Base-by-base conservation (phyloP, 768 basidiomycete genomes). In the Udeniomyces megalosporus region DNA sequence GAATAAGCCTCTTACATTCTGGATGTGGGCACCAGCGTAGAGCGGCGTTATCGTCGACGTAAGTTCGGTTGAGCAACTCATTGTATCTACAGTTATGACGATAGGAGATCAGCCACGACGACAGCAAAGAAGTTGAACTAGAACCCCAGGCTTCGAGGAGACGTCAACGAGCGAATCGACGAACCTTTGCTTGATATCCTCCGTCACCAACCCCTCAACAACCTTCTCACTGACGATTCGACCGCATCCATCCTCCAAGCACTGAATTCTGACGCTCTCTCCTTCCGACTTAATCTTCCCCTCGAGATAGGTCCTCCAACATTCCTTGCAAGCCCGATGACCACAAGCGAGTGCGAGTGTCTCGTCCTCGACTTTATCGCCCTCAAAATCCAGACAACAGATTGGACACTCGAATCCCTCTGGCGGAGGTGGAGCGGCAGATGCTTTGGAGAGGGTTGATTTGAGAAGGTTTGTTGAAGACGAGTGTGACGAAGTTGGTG, bases 1-100 rank as follows among this genome's bases (percentile, higher is more conserved):
- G n/a, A 44, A n/a, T 26, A 17, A 11, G 38, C 8, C 38, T 17
- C 10, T 42, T 31, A 78, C 95, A 99, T 44, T 83, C 81, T 0
- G 93, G 92, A 68, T 88, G 90, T 3, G 95, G 95, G 72, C 95
- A 99, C 78, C 87, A 99, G 73, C 88, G 85, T 70, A 97, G 80
- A 60, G 80, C 82, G 32, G 82, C 75, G 73, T 84, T 84, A 70
- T 86, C 87, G 22, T 80, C 81, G 20, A 99, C 95, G 73, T 86
- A 97, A 74, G 93, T 82, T 58, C 91, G 84, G 54, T 88, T 82
- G 54, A 93, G 78, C 34, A 99, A 81, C 69, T 89, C 88, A 66
- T 86, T 82, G 77, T 89, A 92, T 54, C 90, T 85, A 38, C 22
- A 11, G 38, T 22, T 56, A n/a, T n/a, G n/a, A n/a, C n/a, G n/a